Evolutionary conservation across 441 rosid genomes (phyloP), one percentile per base, ranked within the genome.

Genomic region (Croton setiger): DNA sequence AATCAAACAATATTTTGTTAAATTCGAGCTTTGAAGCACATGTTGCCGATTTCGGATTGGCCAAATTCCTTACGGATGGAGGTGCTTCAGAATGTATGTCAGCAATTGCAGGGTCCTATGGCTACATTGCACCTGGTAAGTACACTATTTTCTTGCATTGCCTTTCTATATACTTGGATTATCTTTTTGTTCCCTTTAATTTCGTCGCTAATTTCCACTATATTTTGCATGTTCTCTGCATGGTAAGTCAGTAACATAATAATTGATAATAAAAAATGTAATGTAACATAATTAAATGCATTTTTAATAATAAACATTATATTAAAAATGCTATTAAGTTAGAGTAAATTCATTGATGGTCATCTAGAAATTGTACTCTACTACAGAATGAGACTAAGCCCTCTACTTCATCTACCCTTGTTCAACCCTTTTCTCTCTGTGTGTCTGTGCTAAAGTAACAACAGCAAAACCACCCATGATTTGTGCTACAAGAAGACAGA

Each of bases 31-130:
- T 84, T 20, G 99, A 94, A 80, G 99, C 98, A 44, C 99, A 94
- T 64, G 98, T 94, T 36, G 98, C 99, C 23, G 99, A 94, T 74
- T 94, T 94, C 58, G 99, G 99, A 72, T 87, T 94, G 0, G 98
- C 99, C 36, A 94, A 94, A 72, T 94, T 92, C 78, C 78, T 92
- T 52, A 87, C 85, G 67, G 94, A 92, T 48, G 92, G 92, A 0
- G 98, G 96, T 35, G 83, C 98, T 59, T 93, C 98, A 36, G 93
- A 94, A 73, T 94, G 97, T 69, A 94, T 94, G 99, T 92, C 99
- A 53, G 97, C 99, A 37, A 88, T 94, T 61, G 98, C 98, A 68
- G 99, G 99, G 23, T 94, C 99, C 67, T 94, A 94, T 37, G 99
- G 99, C 60, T 94, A 94, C 84, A 94, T 94, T 1, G 99, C 98